phyloP scores from a whole-genome alignment of 768 basidiomycete genomes.

The Suillus subluteus region DNA sequence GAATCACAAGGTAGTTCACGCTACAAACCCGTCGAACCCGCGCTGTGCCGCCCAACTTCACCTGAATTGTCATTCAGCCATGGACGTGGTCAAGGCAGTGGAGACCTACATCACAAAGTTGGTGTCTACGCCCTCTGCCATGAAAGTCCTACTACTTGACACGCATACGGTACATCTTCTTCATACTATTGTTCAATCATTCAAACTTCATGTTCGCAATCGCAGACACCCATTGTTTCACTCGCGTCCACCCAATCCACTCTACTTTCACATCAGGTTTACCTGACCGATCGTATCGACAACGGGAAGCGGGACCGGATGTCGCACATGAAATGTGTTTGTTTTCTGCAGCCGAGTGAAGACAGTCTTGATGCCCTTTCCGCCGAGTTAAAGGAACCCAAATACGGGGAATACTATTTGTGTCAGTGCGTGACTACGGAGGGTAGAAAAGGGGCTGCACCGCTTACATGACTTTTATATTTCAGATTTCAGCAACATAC shows the following conservation, averaged over 20 bases:
- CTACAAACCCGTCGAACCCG: neutral
- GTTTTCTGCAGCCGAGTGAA: slow-evolving; percentile 84
- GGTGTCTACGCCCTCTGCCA: slow-evolving; percentile 80
- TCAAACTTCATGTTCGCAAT: slow-evolving; percentile 14
- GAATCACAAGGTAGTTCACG: neutral
- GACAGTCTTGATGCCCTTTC: slow-evolving; percentile 84
- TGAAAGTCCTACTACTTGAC: slow-evolving; percentile 97
- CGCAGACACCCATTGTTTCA: slow-evolving; percentile 94
- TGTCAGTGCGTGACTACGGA: slow-evolving; percentile 87
- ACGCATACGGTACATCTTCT: slow-evolving; percentile 76
- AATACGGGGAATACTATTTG: slow-evolving; percentile 98
- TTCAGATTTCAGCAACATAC: slow-evolving; percentile 92
- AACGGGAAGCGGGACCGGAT: slow-evolving; percentile 90
- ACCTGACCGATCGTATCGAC: slow-evolving; percentile 97
- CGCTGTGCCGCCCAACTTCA: neutral
- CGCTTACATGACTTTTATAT: slow-evolving; percentile 20
- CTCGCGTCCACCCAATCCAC: slow-evolving; percentile 93
- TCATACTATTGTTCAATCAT: neutral
- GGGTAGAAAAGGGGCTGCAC: slow-evolving; percentile 16
- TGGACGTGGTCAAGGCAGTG: slow-evolving; percentile 96
- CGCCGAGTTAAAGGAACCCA: slow-evolving; percentile 83
- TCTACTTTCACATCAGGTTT: slow-evolving; percentile 93
- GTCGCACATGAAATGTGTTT: slow-evolving; percentile 97
- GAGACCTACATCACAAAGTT: slow-evolving; percentile 92
- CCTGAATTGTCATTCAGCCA: slow-evolving; percentile 32